These are phyloP conservation scores for Phalaenopsis hybrid DNA, from an alignment of 116 monocot species.

Conservation along the genomic window DNA sequence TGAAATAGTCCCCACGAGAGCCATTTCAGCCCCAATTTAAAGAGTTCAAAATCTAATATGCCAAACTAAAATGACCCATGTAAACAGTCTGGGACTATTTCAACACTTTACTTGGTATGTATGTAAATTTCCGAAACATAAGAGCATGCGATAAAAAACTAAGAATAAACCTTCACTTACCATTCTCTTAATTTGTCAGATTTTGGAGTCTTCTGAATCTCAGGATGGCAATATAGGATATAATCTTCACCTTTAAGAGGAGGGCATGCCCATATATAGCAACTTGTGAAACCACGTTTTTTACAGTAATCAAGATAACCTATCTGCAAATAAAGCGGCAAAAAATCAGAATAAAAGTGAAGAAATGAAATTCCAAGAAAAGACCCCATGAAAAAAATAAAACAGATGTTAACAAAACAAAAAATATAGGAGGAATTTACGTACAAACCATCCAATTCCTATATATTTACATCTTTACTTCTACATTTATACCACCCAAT, in stretches of 20 bases:
- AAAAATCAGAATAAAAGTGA: neutral
- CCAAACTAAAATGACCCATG: no score
- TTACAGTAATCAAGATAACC: slow-evolving; percentile 99
- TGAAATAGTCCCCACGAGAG: no score
- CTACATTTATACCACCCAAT: no score
- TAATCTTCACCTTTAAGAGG: slow-evolving; percentile 98
- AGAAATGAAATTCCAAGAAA: neutral
- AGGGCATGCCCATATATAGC: slow-evolving; percentile 99
- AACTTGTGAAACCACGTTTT: slow-evolving; percentile 89
- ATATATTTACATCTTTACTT: no score
- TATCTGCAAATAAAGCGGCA: slow-evolving; percentile 40
- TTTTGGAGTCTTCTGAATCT: slow-evolving; percentile 97
- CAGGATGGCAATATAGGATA: slow-evolving; percentile 98
- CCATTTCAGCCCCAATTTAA: no score
- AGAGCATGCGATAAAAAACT: neutral
- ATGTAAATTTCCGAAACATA: no score
- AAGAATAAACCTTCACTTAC: slow-evolving; percentile 18
- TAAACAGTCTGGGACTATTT: no score
- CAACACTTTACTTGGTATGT: no score
- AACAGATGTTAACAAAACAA: neutral
- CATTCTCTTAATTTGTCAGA: slow-evolving; percentile 96
- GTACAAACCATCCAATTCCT: no score
- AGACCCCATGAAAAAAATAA: neutral
- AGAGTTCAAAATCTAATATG: no score
- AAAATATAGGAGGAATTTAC: neutral